Base-by-base conservation (phyloP, 2,329 filamentous ascomycete species). In the Fusarium chaquense region DNA sequence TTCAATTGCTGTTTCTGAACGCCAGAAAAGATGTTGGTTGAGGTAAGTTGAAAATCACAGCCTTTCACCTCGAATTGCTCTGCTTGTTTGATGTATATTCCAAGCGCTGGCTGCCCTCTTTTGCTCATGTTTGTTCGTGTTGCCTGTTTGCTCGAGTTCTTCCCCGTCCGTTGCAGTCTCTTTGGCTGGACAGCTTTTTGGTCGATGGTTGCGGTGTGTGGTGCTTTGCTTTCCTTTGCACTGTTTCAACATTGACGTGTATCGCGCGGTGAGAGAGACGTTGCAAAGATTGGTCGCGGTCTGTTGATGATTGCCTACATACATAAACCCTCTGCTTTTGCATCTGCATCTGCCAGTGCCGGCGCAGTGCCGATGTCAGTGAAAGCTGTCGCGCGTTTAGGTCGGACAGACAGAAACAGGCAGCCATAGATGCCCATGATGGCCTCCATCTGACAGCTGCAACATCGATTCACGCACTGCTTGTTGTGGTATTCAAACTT, bases 1-100 rank as follows among this genome's bases (percentile, higher is more conserved):
- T 57, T 40, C 62, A 60, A 60, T 65, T 55, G 60, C 40, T 65
- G 53, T 57, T 56, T 61, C 49, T 33, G 55, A 44, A 46, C 13
- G n/a, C 32, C 57, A 63, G 62, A 43, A 49, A 68, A 70, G 56
- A 79, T 80, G 78, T 76, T 80, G 77, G 77, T 79, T 60, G 78
- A 80, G 73, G 78, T 80, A 73, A 78, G 78, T 79, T 61, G 55
- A 61, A 70, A 70, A 58, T 45, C 43, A 45, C 43, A 18, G 24
- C 30, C 44, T 24, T 22, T 41, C n/a, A 22, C 55, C 53, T 26
- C 62, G 44, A 56, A 55, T 56, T 65, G 55, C 62, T 41, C 41
- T 62, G 63, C 20, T 38, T 35, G 32, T 45, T 62, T 18, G 56
- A 47, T 60, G 24, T 43, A 56, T 65, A 35, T 65, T 52, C 30